A percentile compares a stretch with the other conserved stretches of the same genome.
phyloP scores from a whole-genome alignment of 306 rosid species.

The Ziziphus jujuba region DNA sequence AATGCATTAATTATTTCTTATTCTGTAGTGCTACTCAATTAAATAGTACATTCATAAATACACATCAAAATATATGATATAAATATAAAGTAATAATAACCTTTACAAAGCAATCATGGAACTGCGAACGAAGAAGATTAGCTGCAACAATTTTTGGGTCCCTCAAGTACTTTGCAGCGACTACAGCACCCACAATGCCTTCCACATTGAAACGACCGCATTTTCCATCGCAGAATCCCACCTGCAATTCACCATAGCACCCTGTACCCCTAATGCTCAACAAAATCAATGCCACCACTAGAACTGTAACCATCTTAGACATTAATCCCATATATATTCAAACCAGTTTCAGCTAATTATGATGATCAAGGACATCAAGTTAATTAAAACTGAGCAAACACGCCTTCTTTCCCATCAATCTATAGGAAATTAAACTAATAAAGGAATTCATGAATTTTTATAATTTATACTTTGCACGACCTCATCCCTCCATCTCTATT shows the following conservation, averaged over 20 bases:
- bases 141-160: constrained; percentile 30
- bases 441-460: too few species aligned
- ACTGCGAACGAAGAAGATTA: constrained; percentile 44
- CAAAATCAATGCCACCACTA: too few species aligned
- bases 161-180: not conserved
- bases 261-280: not conserved
- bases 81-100: constrained; percentile 10
- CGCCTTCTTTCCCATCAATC: too few species aligned
- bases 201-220: constrained; percentile 34
- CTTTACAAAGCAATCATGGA: constrained; percentile 48
- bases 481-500: too few species aligned
- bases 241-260: constrained; percentile 14
- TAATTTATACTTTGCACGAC: too few species aligned
- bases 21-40: not conserved
- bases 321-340: too few species aligned
- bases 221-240: constrained; percentile 31
- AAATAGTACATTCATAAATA: not conserved
- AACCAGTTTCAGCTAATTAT: too few species aligned
- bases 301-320: too few species aligned
- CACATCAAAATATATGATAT: not conserved
- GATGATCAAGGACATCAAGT: too few species aligned
- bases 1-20: too few species aligned
- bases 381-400: too few species aligned
- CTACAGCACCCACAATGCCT: not conserved
- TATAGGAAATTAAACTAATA: too few species aligned